phyloP scores from a whole-genome alignment of 2,329 filamentous ascomycete species.

The Sarocladium oryzae region DNA sequence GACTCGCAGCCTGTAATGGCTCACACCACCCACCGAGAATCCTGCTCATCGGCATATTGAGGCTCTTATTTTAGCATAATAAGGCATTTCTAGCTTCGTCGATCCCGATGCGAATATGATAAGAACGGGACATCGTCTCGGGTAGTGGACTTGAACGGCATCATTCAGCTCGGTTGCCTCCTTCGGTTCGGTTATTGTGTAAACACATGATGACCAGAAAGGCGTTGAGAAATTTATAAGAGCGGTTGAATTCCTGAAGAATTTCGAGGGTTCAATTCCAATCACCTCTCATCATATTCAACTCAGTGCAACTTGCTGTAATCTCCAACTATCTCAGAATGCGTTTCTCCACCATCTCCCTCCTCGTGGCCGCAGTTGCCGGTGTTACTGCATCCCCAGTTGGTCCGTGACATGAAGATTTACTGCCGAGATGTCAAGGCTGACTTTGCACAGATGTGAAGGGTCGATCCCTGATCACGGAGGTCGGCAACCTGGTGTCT shows the following conservation, averaged over 20 bases:
- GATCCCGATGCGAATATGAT: not conserved
- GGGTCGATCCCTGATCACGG: constrained; percentile 13
- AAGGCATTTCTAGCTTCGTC: not conserved
- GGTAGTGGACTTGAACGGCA: not conserved
- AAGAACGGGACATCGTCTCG: not conserved
- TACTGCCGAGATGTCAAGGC: not conserved
- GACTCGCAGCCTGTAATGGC: not conserved
- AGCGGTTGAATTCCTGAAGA: not conserved
- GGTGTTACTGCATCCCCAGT: constrained; percentile 13
- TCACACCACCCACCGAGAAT: constrained; percentile 1
- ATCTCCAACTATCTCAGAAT: constrained; percentile 13
- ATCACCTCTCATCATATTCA: too few relatives aligned
- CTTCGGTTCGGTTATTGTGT: too few relatives aligned
- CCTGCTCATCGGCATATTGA: not conserved
- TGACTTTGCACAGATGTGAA: constrained; percentile 1
- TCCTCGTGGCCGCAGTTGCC: constrained; percentile 13
- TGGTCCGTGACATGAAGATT: constrained; percentile 1
- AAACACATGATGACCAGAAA: too few relatives aligned
- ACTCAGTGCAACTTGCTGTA: too few relatives aligned
- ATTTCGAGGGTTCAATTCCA: not conserved
- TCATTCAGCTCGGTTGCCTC: not conserved
- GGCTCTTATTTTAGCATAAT: not conserved
- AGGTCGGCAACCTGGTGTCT: constrained; percentile 13
- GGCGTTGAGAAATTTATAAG: too few relatives aligned
- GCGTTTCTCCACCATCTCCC: constrained; percentile 16